Percentiles rank a stretch among this genome's conserved stretches.
Conservation (phyloP, 2,329 filamentous ascomycete species). For the Claviceps sp. region DNA sequence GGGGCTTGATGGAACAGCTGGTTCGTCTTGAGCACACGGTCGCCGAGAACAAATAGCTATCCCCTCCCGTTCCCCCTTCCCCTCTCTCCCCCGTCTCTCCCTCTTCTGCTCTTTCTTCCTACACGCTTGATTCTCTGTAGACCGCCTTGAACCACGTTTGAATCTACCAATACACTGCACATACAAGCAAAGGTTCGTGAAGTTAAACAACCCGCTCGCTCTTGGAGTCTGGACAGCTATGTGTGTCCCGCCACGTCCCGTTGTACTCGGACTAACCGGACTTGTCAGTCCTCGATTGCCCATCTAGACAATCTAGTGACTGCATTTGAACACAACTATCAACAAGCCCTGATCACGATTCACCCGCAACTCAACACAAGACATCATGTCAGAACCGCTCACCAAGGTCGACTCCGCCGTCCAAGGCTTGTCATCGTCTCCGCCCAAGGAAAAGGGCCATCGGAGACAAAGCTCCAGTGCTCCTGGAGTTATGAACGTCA, state of each 20-base stretch:
- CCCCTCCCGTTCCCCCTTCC: conserved; percentile 13
- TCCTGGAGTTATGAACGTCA: conserved; percentile 59
- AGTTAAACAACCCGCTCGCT: neutral
- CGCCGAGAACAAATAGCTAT: conserved; percentile 19
- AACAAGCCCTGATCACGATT: neutral
- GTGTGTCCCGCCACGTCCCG: neutral
- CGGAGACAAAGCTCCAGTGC: conserved; percentile 61
- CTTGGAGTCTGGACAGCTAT: neutral
- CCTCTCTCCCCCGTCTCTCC: conserved; percentile 10
- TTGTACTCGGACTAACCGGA: neutral
- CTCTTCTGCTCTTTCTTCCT: conserved; percentile 9
- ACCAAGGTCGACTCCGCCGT: conserved; percentile 88
- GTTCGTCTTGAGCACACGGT: conserved; percentile 7
- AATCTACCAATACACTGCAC: neutral
- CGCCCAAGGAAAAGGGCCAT: conserved; percentile 52
- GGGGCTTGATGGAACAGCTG: conserved; percentile 8
- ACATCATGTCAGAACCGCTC: conserved; percentile 41
- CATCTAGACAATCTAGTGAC: neutral
- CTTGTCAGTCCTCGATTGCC: neutral
- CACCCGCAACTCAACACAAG: neutral
- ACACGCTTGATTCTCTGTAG: neutral
- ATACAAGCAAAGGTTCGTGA: conserved; percentile 5
- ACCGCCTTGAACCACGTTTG: conserved; percentile 9
- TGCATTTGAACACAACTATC: no score
- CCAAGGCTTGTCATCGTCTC: conserved; percentile 58